Evolutionary conservation across 441 rosid species (phyloP).

Genomic region (Raphanus hybrid): DNA sequence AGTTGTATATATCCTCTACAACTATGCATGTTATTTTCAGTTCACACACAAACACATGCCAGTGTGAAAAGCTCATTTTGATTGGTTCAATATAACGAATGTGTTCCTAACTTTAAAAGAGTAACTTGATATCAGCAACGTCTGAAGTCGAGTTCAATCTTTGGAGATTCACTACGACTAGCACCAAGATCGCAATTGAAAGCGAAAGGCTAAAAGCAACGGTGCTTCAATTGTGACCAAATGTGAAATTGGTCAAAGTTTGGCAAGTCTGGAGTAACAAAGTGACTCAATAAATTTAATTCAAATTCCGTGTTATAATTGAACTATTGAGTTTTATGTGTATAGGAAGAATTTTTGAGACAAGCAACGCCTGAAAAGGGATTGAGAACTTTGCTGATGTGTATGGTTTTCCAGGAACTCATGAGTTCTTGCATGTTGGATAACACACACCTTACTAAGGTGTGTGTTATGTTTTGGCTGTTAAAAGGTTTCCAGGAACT

Average conservation of each 20-base stretch:
- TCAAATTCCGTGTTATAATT: too few species aligned
- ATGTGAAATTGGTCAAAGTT: slow-evolving; percentile 93
- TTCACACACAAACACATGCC: neutral
- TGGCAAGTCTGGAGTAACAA: slow-evolving; percentile 50
- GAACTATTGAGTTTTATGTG: neutral
- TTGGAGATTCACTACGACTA: slow-evolving; percentile 73
- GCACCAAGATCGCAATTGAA: slow-evolving; percentile 61
- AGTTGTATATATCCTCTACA: neutral
- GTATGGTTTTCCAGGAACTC: slow-evolving; percentile 42
- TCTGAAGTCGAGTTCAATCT: slow-evolving; percentile 73
- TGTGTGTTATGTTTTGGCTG: slow-evolving; percentile 68
- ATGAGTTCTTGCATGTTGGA: slow-evolving; percentile 84
- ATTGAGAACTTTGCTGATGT: slow-evolving; percentile 67
- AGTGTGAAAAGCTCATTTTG: neutral
- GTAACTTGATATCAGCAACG: slow-evolving; percentile 44
- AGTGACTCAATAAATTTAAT: neutral
- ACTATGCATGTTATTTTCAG: neutral
- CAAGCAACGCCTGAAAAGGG: slow-evolving; percentile 88
- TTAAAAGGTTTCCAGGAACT: slow-evolving; percentile 81
- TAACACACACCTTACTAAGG: too few species aligned
- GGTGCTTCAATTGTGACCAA: slow-evolving; percentile 58
- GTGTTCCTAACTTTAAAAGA: neutral
- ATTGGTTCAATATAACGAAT: neutral
- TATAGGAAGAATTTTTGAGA: slow-evolving; percentile 81
- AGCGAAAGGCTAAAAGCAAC: slow-evolving; percentile 55